Evolutionary conservation across 495 filamentous ascomycete genomes (phyloP), one percentile per base, ranked within the genome.

Genomic region (Penicillium mononematosum): DNA sequence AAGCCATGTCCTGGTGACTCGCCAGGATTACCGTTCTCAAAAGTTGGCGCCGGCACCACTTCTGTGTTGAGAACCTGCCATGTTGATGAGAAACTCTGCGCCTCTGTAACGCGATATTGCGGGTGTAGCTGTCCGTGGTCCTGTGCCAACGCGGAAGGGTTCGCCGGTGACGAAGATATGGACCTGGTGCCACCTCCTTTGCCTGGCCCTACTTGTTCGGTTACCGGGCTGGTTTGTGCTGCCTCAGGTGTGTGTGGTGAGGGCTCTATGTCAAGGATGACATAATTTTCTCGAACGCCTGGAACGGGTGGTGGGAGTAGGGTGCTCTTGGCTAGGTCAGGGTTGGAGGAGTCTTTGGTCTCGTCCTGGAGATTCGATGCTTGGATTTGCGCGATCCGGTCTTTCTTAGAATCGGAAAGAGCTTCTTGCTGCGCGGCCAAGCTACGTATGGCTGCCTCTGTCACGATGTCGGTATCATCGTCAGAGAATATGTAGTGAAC

Each of bases 401-500:
- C 56, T 55, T 64, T 71, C 32, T 47, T 53, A 20, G 50, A 47
- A 25, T 54, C 43, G 0, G 63, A 52, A 11, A 57, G 29, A 4
- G 24, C 47, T 31, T 73, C 68, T 14, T 72, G 61, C 36, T 76
- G 70, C 17, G 63, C 43, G 32, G 75, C 70, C 7, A 82, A 64
- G 6, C 70, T 70, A 32, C 75, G 73, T 9, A 82, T 59, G 6
- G 76, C 75, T 12, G 79, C 80, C 51, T 78, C 76, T 7, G 87
- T 88, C 31, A 90, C 70, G 44, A 87, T 75, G 10, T 89, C 86
- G 5, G 68, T 70, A 65, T 83, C 80, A 71, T 96, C 91, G 65
- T 92, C 88, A 60, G 80, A 81, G 75, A 96, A 98, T 58, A 96
- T 83, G 75, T 98, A 98, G 78, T 93, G 91, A 3, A 96, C 85